Base-by-base conservation (phyloP, 1,139 yeast genomes). In the Suhomyces taliae region DNA sequence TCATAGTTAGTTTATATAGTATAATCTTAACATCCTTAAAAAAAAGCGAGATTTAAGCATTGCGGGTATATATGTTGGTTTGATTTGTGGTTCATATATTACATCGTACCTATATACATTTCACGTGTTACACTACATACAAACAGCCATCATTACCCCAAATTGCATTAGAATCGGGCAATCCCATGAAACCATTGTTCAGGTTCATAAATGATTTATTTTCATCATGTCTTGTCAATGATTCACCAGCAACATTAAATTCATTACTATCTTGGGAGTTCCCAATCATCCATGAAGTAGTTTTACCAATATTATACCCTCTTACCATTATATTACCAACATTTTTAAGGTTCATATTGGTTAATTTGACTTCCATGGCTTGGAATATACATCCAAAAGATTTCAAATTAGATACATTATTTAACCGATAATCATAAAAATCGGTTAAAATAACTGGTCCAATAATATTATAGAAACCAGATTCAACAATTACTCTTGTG, bases 91-190 rank as follows among this genome's bases (percentile, higher is more conserved):
- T 29, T 9, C 32, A 9, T 37, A 29, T 37, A n/a, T 14, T 11
- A 37, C 26, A 29, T 38, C 11, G 8, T 15, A 36, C 35, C 24
- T 46, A 48, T 48, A 39, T 45, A 48, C 47, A 44, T 34, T 29
- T 11, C 24, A 19, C 24, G 24, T 19, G n/a, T 11, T 43, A 50
- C 35, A 50, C 43, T 48, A 73, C 70, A 59, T 83, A 87, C 54
- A 86, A 77, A 59, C 93, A 85, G 1, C 93, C 91, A 63, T 87
- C 95, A 39, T 66, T 71, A 9, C 90, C 93, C 77, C 85, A 85
- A 39, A 71, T 70, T 0, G 89, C 91, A 36, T 57, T 60, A 2
- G 83, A 57, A 37, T 45, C 40, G 39, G 37, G 75, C 8, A 85
- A 62, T 2, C 81, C 79, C 79, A 82, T 80, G 70, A 85, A 83